A percentile compares a stretch with the other conserved stretches of the same genome.
Evolutionary conservation across 179 eudicot genomes (phyloP).

Genomic region (Actinidia arguta): DNA sequence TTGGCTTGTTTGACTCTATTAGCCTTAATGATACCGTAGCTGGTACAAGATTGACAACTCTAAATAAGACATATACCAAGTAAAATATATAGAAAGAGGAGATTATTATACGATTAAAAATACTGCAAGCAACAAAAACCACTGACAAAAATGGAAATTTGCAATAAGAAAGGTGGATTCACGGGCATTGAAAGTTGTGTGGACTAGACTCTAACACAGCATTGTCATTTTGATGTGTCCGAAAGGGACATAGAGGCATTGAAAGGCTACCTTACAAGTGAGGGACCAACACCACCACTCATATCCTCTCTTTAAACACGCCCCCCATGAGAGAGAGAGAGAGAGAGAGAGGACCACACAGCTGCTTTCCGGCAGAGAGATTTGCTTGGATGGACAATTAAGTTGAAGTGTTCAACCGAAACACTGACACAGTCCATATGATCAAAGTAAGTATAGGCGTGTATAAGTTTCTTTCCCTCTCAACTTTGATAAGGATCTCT

Average conservation of each 20-base stretch:
- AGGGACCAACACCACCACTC: conserved; percentile 24
- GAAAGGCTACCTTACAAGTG: conserved; percentile 24
- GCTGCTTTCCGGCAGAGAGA: conserved; percentile 17
- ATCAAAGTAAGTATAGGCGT: not conserved
- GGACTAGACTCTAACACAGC: conserved; percentile 4
- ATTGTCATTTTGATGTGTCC: conserved; percentile 21
- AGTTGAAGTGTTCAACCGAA: conserved; percentile 4
- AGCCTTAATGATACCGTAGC: too few relatives aligned
- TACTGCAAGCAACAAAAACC: too few relatives aligned
- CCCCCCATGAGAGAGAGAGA: not conserved
- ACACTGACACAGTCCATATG: not conserved
- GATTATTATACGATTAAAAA: too few relatives aligned
- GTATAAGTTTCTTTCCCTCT: not conserved
- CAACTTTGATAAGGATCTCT: not conserved
- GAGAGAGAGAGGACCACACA: conserved; percentile 21
- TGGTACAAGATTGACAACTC: too few relatives aligned
- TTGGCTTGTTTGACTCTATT: too few relatives aligned
- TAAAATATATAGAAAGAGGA: too few relatives aligned
- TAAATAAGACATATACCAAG: too few relatives aligned
- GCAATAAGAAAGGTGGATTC: conserved; percentile 2
- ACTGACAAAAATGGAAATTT: too few relatives aligned
- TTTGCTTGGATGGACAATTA: conserved; percentile 9
- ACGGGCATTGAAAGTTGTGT: conserved; percentile 17
- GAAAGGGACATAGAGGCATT: not conserved
- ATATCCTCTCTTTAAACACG: not conserved